Percentiles rank a stretch among this genome's conserved stretches.
phyloP scores from a whole-genome alignment of 2,329 filamentous ascomycete species.

The Venturia asperata region DNA sequence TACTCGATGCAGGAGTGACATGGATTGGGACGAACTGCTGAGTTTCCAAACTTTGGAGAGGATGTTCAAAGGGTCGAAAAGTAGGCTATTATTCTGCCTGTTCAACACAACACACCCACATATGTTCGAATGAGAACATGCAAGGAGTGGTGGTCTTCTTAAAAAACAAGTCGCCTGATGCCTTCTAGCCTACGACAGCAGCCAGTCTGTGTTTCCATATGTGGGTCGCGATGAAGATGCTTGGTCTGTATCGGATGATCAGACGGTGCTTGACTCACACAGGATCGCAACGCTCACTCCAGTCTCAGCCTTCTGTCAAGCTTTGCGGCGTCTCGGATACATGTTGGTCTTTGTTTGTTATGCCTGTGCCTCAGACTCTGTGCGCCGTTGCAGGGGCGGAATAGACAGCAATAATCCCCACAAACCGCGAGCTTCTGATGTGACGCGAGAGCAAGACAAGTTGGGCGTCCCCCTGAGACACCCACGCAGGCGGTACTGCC shows the following conservation, averaged over 20 bases:
- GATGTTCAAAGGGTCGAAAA: not conserved
- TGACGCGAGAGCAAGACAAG: not conserved
- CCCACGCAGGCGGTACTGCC: not conserved
- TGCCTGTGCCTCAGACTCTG: not conserved
- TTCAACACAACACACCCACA: not conserved
- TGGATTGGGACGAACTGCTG: not conserved
- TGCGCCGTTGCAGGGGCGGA: not conserved
- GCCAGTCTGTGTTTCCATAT: not conserved
- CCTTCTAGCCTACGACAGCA: not conserved
- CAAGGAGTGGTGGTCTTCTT: not conserved
- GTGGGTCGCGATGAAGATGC: not conserved
- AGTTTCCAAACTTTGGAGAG: not conserved
- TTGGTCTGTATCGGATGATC: not conserved
- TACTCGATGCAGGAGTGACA: not conserved
- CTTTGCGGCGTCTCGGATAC: not conserved
- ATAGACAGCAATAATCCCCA: not conserved
- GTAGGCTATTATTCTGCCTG: not conserved
- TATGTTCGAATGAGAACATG: not conserved
- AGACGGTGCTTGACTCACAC: not conserved
- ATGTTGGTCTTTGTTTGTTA: too few species aligned
- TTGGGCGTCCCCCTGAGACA: not conserved
- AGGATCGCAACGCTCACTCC: not conserved
- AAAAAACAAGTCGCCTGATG: not conserved
- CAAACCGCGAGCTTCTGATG: not conserved
- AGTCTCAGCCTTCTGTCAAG: not conserved